A percentile compares a stretch with the other conserved stretches of the same genome.
These are phyloP conservation scores for Zea mays DNA, from an alignment of 176 grass and related monocot genomes.

Conservation along the genomic window DNA sequence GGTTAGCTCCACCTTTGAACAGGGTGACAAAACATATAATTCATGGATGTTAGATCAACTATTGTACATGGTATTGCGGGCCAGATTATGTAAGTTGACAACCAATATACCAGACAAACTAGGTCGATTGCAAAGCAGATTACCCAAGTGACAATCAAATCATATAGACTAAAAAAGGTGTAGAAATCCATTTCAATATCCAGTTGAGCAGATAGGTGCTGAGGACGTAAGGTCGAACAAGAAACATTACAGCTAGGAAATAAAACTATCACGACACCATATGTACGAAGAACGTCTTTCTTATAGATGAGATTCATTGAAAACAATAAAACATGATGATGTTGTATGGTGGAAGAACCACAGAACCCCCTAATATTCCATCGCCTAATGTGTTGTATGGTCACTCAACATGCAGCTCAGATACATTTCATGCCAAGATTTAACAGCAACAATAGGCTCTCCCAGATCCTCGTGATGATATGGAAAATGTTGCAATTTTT, in stretches of 20 bases:
- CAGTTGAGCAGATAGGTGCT: not conserved
- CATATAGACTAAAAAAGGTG: not conserved
- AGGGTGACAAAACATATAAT: not conserved
- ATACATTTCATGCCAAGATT: not conserved
- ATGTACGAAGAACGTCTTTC: not conserved
- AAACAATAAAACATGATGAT: not conserved
- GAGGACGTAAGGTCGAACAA: not conserved
- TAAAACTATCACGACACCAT: not conserved
- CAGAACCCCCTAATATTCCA: not conserved
- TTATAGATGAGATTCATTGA: not conserved
- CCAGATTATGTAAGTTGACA: not conserved
- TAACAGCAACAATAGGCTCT: not conserved
- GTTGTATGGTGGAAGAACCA: not conserved
- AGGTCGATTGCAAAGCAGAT: not conserved
- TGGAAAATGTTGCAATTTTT: not conserved
- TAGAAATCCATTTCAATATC: not conserved
- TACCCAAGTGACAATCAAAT: not conserved
- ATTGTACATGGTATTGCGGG: not conserved
- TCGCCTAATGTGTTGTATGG: not conserved
- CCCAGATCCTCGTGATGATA: not conserved
- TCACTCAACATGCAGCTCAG: conserved; percentile 25
- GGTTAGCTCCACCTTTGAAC: conserved; percentile 6
- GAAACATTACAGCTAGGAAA: conserved; percentile 20
- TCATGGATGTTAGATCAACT: conserved; percentile 1
- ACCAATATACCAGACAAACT: not conserved